These are phyloP conservation scores for Rhodamnia rubescens DNA, from an alignment of 345 rosid species.

Conservation along the genomic window DNA sequence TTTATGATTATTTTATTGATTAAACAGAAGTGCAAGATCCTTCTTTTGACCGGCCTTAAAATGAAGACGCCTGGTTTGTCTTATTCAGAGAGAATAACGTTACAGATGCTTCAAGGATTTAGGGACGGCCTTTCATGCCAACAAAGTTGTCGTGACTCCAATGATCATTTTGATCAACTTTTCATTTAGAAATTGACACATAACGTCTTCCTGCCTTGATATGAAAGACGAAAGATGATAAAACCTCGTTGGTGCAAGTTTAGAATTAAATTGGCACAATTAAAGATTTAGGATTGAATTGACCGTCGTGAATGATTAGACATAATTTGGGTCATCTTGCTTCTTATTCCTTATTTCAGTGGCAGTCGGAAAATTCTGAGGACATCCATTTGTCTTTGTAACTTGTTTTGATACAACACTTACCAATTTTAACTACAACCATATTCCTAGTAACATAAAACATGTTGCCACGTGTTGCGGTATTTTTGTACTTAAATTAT, in stretches of 20 bases:
- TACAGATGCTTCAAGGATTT: background rate
- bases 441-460: background rate
- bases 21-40: too few species aligned
- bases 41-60: background rate
- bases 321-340: too few species aligned
- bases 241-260: too few species aligned
- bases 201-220: background rate
- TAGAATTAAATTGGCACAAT: too few species aligned
- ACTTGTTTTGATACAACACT: background rate
- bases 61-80: background rate
- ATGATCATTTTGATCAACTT: background rate
- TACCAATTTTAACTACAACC: background rate
- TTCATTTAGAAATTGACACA: background rate
- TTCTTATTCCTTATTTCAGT: too few species aligned
- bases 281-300: too few species aligned
- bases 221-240: too few species aligned
- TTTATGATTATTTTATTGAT: too few species aligned
- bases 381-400: background rate
- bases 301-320: too few species aligned
- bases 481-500: background rate
- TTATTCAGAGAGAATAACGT: background rate
- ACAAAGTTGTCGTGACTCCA: background rate
- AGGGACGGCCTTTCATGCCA: background rate
- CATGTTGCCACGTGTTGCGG: background rate
- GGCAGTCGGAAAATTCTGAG: too few species aligned